phyloP scores from a whole-genome alignment of 1,284 basidiomycete genomes.

The Malassezia psittaci region DNA sequence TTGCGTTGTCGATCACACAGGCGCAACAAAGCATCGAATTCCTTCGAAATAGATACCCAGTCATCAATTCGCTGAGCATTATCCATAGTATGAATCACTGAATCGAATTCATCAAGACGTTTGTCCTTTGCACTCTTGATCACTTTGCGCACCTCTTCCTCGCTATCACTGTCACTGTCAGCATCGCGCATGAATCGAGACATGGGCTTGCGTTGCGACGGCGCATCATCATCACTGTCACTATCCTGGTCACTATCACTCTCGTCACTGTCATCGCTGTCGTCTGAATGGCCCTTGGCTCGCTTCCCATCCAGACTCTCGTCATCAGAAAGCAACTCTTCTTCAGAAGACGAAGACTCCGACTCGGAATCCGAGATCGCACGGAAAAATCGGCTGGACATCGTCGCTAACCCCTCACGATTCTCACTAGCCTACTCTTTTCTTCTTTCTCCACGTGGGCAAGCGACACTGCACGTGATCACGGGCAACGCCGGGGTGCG shows the following conservation, averaged over 20 bases:
- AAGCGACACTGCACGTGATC: conserved; percentile 6
- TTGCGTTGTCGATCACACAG: conserved; percentile 79
- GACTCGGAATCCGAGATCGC: conserved; percentile 46
- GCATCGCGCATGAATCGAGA: conserved; percentile 46
- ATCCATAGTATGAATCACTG: conserved; percentile 74
- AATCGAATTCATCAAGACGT: conserved; percentile 76
- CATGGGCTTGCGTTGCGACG: conserved; percentile 30
- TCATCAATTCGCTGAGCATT: conserved; percentile 86
- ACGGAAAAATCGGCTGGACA: conserved; percentile 47
- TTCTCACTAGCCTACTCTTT: conserved; percentile 5
- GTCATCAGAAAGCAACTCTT: conserved; percentile 44
- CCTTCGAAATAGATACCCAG: conserved; percentile 84
- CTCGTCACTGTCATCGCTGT: conserved; percentile 30
- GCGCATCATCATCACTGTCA: conserved; percentile 23
- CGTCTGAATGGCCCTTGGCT: conserved; percentile 15
- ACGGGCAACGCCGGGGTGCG: conserved; percentile 16
- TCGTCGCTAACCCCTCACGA: conserved; percentile 11
- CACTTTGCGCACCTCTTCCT: conserved; percentile 61
- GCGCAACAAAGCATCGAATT: conserved; percentile 88
- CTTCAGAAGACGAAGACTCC: conserved; percentile 41
- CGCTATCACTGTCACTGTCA: conserved; percentile 55
- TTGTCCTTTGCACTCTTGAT: conserved; percentile 79
- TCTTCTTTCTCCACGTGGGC: conserved; percentile 17
- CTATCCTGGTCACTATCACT: conserved; percentile 26
- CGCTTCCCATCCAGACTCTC: conserved; percentile 28